Percentiles rank a stretch among this genome's conserved stretches.
Evolutionary conservation across 352 stramenopile species (phyloP).

Genomic region (Globisporangium rhizosaccharum): DNA sequence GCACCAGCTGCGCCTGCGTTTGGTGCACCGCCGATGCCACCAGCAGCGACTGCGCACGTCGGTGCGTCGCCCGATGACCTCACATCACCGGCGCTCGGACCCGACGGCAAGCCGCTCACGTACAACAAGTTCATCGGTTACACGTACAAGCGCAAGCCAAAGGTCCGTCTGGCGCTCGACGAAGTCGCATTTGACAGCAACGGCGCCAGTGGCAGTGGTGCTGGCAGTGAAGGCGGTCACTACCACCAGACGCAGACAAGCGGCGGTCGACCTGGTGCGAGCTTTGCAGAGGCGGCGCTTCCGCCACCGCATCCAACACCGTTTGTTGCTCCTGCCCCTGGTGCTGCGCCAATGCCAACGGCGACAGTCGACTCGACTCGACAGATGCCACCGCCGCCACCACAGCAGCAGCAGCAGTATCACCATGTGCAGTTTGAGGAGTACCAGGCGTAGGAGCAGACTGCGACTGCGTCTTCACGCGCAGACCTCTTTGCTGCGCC

Average conservation of each 20-base stretch:
- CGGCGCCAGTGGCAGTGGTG: neutral
- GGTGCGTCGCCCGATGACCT: slow-evolving; percentile 18
- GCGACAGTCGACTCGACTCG: too few relatives aligned
- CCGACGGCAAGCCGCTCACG: slow-evolving; percentile 75
- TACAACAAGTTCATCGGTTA: slow-evolving; percentile 93
- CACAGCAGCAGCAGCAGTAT: slow-evolving; percentile 3
- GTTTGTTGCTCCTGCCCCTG: neutral
- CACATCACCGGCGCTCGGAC: slow-evolving; percentile 34
- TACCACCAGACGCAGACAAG: neutral
- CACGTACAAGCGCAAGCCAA: slow-evolving; percentile 87
- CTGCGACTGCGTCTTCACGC: too few relatives aligned
- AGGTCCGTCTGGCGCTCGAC: slow-evolving; percentile 73
- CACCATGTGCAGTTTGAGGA: neutral
- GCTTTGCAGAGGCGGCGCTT: neutral
- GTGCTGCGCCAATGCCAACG: neutral
- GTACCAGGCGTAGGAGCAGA: neutral
- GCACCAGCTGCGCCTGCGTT: neutral
- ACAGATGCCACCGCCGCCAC: neutral
- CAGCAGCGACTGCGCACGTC: slow-evolving; percentile 3
- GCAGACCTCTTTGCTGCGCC: too few relatives aligned
- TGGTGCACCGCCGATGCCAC: neutral
- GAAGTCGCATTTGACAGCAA: slow-evolving; percentile 57
- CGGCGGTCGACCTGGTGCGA: neutral
- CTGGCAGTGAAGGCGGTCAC: neutral
- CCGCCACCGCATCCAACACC: neutral